Conservation (phyloP, 352 stramenopile species). For the Phytophthora aleatoria region DNA sequence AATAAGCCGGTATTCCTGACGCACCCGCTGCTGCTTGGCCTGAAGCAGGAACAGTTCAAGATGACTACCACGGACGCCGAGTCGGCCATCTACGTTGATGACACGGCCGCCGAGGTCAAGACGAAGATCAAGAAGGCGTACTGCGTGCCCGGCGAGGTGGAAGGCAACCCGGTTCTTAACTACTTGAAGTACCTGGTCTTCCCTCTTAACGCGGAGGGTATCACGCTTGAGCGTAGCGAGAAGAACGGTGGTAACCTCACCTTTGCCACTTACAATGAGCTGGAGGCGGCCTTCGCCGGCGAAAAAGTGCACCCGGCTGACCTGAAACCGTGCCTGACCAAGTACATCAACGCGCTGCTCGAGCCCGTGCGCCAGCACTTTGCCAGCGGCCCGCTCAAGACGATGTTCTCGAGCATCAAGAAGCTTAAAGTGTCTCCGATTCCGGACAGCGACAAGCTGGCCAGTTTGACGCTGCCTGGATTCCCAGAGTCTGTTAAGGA, state of each 20-base stretch:
- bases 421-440: conserved; percentile 77
- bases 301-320: conserved; percentile 96
- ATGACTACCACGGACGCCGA: conserved; percentile 99
- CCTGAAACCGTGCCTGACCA: conserved; percentile 94
- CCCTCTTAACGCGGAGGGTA: conserved; percentile 65
- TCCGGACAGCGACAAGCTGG: conserved; percentile 75
- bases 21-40: conserved; percentile 97
- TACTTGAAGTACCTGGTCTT: conserved; percentile 98
- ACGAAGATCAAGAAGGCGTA: conserved; percentile 99
- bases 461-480: conserved; percentile 61
- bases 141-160: conserved; percentile 90
- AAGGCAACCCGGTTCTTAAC: conserved; percentile 95
- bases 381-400: conserved; percentile 92
- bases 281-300: conserved; percentile 92
- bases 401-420: conserved; percentile 95
- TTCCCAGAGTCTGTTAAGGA: conserved; percentile 65
- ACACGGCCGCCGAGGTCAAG: conserved; percentile 94
- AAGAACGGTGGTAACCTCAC: conserved; percentile 85
- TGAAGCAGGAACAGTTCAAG: conserved; percentile 99
- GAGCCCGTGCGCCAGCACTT: conserved; percentile 98
- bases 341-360: conserved; percentile 94
- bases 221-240: conserved; percentile 82
- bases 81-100: conserved; percentile 98
- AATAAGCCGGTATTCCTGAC: conserved; percentile 93
- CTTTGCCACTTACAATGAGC: conserved; percentile 91